Base-by-base conservation (phyloP, 2,329 filamentous ascomycete genomes). In the Diaporthe ampelina region DNA sequence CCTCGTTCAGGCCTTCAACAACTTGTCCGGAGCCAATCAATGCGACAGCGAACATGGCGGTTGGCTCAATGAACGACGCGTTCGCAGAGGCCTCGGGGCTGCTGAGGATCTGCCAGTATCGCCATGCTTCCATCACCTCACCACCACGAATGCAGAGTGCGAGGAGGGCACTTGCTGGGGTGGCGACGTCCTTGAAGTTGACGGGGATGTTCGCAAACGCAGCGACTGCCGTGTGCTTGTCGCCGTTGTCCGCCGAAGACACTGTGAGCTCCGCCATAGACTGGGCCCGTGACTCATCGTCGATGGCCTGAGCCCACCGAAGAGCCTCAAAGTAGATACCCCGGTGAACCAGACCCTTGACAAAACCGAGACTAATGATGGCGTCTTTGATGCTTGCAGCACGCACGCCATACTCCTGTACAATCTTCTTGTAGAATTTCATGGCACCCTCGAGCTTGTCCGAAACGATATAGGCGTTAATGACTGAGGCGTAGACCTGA, bases 21-120 rank as follows among this genome's bases (percentile, higher is more conserved):
- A 95, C 90, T 79, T 95, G 92, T 56, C 95, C 95, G 76, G 94
- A 94, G 71, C 94, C 94, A 81, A 98, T 93, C 82, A 98, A 88
- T 63, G 95, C 94, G 73, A 97, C 91, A 19, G 94, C 91, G 80
- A 96, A 98, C 95, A 98, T 98, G 73, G 94, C 91, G 17, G 95
- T 93, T 32, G 95, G 94, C 85, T 98, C 95, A 76, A 98, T 93
- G 82, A 97, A 93, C 43, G 91, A 86, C 71, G 88, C 82, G 17
- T 89, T 89, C 45, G 91, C 88, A 69, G 88, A 86, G 79, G 91
- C 87, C 74, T 91, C 88, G 2, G 91, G 88, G 52, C 86, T 89
- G 76, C 89, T 91, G 71, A 98, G 86, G 73, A 94, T 87, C 70
- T 91, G 89, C 95, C 96, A 98, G 85, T 95, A 96, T 77, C 92